Evolutionary conservation across 345 rosid species (phyloP), one percentile per base, ranked within the genome.

Genomic region (Brassica incana): DNA sequence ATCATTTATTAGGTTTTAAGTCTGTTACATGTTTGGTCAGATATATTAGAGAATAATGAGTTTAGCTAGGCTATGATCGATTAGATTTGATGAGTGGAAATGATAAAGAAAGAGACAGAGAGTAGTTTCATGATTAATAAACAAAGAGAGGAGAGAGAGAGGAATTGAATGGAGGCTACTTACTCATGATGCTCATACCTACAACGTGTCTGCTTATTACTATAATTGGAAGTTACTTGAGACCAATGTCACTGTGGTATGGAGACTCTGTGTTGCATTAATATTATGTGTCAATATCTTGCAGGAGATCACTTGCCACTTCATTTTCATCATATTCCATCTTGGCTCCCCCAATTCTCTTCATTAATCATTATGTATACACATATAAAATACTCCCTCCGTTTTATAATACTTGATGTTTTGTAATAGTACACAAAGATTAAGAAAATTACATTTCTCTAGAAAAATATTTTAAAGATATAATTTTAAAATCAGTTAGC

Each of bases 11-110:
- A 76, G 83, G 83, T n/a, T n/a, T n/a, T n/a, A n/a, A n/a, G 77
- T 76, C 65, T 81, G 83, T 76, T 59, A 80, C 76, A 76, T 81
- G 77, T 71, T 71, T 81, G 69, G 83, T 76, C 80, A 71, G 83
- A 80, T 33, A 33, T 33, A 33, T 5, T 33, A 6, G 78, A 80
- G 72, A 75, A 75, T 74, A 69, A 64, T 70, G 76, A 71, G 35
- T 67, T 58, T 61, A 61, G 75, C 65, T 63, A 69, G 69, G 67
- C 79, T 80, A 75, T 74, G 54, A 16, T 63, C 54, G 64, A 67
- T 74, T 67, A 45, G 74, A 32, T 67, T 69, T 67, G 72, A 75
- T 80, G 76, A 70, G 72, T 69, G 68, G n/a, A 4, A 16, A 45
- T 67, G 11, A 73, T n/a, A 69, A 59, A 69, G n/a, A 64, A 71